Percentiles rank a stretch among this genome's conserved stretches.
Conservation (phyloP, 805 yeast species). For the Henningerozyma blattae region DNA sequence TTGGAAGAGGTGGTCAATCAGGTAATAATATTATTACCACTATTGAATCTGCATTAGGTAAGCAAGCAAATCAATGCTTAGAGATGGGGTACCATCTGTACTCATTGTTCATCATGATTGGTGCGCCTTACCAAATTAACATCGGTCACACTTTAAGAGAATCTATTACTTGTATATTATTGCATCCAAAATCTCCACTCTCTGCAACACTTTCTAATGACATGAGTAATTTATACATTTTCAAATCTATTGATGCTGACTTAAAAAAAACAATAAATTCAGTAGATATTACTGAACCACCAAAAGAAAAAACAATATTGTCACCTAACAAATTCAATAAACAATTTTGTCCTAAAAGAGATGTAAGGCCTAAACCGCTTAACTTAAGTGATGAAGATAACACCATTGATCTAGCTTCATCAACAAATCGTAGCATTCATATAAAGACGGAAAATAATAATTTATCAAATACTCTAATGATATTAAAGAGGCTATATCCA, state of each 20-base stretch:
- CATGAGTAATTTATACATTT: too few species aligned
- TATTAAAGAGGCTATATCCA: conserved; percentile 29
- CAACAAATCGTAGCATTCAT: not conserved
- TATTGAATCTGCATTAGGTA: conserved; percentile 29
- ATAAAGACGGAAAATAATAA: not conserved
- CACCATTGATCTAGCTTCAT: not conserved
- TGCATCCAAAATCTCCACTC: conserved; percentile 28
- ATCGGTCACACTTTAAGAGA: conserved; percentile 44
- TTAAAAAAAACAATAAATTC: not conserved
- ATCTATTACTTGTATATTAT: conserved; percentile 29
- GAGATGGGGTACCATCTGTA: conserved; percentile 54
- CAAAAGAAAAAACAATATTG: not conserved
- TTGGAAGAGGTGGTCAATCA: conserved; percentile 5
- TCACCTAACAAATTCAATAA: not conserved
- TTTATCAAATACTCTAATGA: conserved; percentile 19
- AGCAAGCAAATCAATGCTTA: conserved; percentile 41
- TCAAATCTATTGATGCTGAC: not conserved
- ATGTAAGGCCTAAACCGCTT: not conserved
- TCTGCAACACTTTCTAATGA: conserved; percentile 5
- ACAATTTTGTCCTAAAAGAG: not conserved
- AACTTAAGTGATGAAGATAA: not conserved
- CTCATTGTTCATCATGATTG: conserved; percentile 49
- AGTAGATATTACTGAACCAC: not conserved
- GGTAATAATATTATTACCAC: conserved; percentile 20
- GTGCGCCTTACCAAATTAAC: conserved; percentile 61